A percentile compares a stretch with the other conserved stretches of the same genome.
Evolutionary conservation across 805 yeast species (phyloP).

Genomic region (Saccharomycopsis amapae): DNA sequence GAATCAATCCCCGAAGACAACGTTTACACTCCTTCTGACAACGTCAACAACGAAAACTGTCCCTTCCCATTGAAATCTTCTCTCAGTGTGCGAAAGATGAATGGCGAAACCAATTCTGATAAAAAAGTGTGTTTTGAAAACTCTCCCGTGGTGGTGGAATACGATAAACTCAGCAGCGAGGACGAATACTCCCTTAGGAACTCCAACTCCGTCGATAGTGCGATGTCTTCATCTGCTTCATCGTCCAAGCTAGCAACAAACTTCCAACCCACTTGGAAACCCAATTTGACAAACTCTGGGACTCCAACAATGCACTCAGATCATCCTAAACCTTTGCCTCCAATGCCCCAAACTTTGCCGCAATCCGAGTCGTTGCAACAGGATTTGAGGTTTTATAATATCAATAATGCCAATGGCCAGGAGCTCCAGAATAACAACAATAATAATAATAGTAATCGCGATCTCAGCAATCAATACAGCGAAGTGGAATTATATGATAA

Average conservation of each 20-base stretch:
- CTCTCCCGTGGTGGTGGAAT: slow-evolving; percentile 16
- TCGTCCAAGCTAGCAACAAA: background rate
- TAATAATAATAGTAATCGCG: too few relatives aligned
- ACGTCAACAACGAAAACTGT: background rate
- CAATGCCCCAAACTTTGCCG: slow-evolving; percentile 19
- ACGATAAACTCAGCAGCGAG: slow-evolving; percentile 19
- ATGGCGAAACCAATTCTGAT: background rate
- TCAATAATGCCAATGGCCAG: background rate
- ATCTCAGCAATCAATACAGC: background rate
- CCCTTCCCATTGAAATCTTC: slow-evolving; percentile 6
- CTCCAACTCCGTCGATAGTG: slow-evolving; percentile 6
- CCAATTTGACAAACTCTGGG: background rate
- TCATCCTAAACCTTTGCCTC: slow-evolving; percentile 20
- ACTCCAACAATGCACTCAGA: slow-evolving; percentile 3
- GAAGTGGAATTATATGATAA: background rate
- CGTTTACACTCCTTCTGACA: slow-evolving; percentile 1
- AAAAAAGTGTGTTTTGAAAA: slow-evolving; percentile 20
- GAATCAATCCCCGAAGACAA: slow-evolving; percentile 15
- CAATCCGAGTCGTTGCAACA: slow-evolving; percentile 18
- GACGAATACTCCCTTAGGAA: slow-evolving; percentile 12
- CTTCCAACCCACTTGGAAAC: slow-evolving; percentile 16
- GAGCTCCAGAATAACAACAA: background rate
- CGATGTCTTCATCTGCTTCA: background rate
- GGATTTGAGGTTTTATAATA: slow-evolving; percentile 2
- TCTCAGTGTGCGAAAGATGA: background rate